Conservation (phyloP, 225 moss, liverwort and hornwort species). For the Anthoceros angustus region DNA sequence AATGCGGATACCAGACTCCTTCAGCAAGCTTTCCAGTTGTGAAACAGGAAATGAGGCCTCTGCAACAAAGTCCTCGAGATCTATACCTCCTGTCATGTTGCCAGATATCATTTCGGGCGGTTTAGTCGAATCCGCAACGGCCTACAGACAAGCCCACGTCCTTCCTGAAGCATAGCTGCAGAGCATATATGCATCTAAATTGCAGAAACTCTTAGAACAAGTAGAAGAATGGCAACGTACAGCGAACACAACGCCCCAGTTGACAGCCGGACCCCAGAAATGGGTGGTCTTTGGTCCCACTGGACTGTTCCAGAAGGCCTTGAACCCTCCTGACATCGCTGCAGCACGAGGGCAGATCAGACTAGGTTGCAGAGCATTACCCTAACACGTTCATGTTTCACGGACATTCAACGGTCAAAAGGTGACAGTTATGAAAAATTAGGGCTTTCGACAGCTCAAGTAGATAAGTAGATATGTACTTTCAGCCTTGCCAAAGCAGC, state of each 20-base stretch:
- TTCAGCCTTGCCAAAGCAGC: no score
- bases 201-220: background rate
- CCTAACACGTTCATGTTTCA: no score
- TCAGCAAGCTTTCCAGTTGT: no score
- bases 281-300: conserved; percentile 98
- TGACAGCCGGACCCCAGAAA: conserved; percentile 96
- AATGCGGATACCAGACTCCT: background rate
- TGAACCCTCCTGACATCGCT: conserved; percentile 45
- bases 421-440: no score
- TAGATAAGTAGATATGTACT: no score
- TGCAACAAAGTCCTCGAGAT: background rate
- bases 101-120: conserved; percentile 89
- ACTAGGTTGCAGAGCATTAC: no score
- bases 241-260: conserved; percentile 93
- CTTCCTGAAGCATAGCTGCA: background rate
- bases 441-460: no score
- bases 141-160: conserved; percentile 20
- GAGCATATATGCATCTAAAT: background rate
- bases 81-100: conserved; percentile 78
- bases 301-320: conserved; percentile 93
- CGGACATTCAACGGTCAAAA: no score
- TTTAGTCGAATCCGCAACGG: conserved; percentile 85
- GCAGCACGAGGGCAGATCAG: no score
- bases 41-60: no score
- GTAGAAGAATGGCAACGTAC: conserved; percentile 17